Evolutionary conservation across 208 protist species (phyloP), one percentile per base, ranked within the genome.

Genomic region (Crithidia fasciculata): DNA sequence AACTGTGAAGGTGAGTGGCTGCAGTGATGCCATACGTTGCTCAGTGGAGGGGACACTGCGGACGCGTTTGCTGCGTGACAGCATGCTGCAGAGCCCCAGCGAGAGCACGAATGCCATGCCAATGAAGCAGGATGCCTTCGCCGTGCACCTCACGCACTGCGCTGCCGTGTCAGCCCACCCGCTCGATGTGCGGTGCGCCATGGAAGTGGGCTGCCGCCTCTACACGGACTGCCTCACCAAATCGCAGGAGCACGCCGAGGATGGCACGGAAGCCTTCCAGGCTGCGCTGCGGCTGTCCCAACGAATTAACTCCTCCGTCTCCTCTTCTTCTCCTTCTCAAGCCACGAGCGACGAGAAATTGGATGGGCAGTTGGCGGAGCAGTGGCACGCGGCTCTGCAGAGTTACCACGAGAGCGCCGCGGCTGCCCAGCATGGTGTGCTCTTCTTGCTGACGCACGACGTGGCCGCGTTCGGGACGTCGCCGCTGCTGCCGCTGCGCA

Each of bases 201-300:
- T 71, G 6, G 54, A 73, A 8, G 39, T 85, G 15, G 45, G 64
- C 18, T 18, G 40, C 10, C 15, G 36, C 0, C 50, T 87, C 4
- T 72, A 78, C 50, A 39, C 16, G 8, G 0, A 18, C 7, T 36
- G 74, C 36, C 28, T 87, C n/a, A 57, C 55, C 13, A 62, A 75
- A 6, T 79, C 83, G 0, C 72, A 87, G 41, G 65, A 72, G 50
- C 64, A 76, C 37, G 71, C 57, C 3, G 76, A 80, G 37, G 74
- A 82, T 19, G 83, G 83, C 58, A 78, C 75, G 28, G 76, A 79
- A 2, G 66, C 72, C 10, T 74, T 80, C n/a, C 60, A 52, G 56
- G 12, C 45, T 36, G 15, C 72, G 8, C 18, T 65, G 8, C n/a
- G 8, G n/a, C 54, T 68, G 4, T 18, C 50, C 18, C 28, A 28